Conservation (phyloP, 805 yeast genomes). For the Starmera caribaea region DNA sequence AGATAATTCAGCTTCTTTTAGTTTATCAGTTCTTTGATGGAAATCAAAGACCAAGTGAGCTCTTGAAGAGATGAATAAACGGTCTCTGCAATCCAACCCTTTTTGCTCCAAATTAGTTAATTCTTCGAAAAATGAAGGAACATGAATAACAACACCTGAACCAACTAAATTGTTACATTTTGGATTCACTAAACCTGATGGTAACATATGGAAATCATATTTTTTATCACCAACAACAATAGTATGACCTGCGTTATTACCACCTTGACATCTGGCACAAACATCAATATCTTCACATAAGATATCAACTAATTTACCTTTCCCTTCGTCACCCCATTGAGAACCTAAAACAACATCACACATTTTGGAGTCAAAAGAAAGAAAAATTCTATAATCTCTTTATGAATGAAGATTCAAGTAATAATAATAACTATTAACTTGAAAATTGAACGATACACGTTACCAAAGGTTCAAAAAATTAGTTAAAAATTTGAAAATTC, state of each 20-base stretch:
- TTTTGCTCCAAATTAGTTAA: slow-evolving; percentile 70
- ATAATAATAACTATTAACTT: too few relatives aligned
- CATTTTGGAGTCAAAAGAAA: slow-evolving; percentile 16
- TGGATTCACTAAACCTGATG: slow-evolving; percentile 94
- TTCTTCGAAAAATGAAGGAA: slow-evolving; percentile 88
- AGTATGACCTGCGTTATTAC: slow-evolving; percentile 99
- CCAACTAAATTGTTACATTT: slow-evolving; percentile 87
- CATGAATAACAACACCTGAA: slow-evolving; percentile 92
- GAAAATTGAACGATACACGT: too few relatives aligned
- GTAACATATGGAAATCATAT: slow-evolving; percentile 98
- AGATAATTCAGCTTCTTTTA: slow-evolving; percentile 82
- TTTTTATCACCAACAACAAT: slow-evolving; percentile 83
- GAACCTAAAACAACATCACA: slow-evolving; percentile 84
- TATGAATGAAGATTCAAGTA: neutral
- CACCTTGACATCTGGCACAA: slow-evolving; percentile 98
- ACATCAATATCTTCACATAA: slow-evolving; percentile 92
- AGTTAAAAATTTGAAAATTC: too few relatives aligned
- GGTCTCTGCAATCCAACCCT: slow-evolving; percentile 54
- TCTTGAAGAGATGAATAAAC: slow-evolving; percentile 84
- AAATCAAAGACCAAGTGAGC: slow-evolving; percentile 96
- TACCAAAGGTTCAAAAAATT: too few relatives aligned
- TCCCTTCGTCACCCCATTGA: slow-evolving; percentile 99
- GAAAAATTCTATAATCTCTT: neutral
- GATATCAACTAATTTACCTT: slow-evolving; percentile 93
- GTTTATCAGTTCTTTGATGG: slow-evolving; percentile 94